Conservation (phyloP, 768 basidiomycete genomes). For the Cantharellus anzutake region DNA sequence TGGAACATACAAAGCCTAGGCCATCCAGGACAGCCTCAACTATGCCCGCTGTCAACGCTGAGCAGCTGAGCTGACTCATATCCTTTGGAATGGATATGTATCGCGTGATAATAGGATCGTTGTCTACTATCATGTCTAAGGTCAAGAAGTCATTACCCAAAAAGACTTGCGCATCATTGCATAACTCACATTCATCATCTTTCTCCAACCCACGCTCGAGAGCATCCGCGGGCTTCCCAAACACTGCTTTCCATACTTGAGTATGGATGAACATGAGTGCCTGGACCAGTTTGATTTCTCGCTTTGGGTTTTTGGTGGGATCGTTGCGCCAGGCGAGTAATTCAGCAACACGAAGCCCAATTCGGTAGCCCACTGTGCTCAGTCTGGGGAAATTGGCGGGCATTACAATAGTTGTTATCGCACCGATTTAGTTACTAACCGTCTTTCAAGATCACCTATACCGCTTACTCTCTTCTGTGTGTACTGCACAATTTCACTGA, state of each 20-base stretch:
- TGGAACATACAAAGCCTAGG: slow-evolving; percentile 70
- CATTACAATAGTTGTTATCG: neutral
- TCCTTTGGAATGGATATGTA: slow-evolving; percentile 88
- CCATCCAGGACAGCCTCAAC: slow-evolving; percentile 95
- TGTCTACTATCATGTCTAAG: slow-evolving; percentile 94
- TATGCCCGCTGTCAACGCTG: slow-evolving; percentile 93
- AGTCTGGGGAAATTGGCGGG: slow-evolving; percentile 29
- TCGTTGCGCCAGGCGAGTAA: slow-evolving; percentile 68
- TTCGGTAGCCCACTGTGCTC: slow-evolving; percentile 83
- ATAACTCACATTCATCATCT: slow-evolving; percentile 71
- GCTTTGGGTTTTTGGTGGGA: slow-evolving; percentile 74
- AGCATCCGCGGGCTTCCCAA: slow-evolving; percentile 83
- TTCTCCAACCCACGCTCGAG: slow-evolving; percentile 94
- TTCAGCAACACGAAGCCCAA: slow-evolving; percentile 74
- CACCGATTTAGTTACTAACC: slow-evolving; percentile 28
- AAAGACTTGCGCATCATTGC: neutral
- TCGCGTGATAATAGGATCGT: slow-evolving; percentile 81
- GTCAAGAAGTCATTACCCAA: neutral
- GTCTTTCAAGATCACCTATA: slow-evolving; percentile 85
- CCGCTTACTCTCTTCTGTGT: slow-evolving; percentile 90
- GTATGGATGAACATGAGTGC: slow-evolving; percentile 89
- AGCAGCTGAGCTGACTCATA: slow-evolving; percentile 84
- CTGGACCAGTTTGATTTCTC: slow-evolving; percentile 78
- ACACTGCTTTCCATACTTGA: slow-evolving; percentile 87
- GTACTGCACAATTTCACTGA: slow-evolving; percentile 88